phyloP scores from a whole-genome alignment of 768 basidiomycete genomes.

The Aureoboletus auriporus region DNA sequence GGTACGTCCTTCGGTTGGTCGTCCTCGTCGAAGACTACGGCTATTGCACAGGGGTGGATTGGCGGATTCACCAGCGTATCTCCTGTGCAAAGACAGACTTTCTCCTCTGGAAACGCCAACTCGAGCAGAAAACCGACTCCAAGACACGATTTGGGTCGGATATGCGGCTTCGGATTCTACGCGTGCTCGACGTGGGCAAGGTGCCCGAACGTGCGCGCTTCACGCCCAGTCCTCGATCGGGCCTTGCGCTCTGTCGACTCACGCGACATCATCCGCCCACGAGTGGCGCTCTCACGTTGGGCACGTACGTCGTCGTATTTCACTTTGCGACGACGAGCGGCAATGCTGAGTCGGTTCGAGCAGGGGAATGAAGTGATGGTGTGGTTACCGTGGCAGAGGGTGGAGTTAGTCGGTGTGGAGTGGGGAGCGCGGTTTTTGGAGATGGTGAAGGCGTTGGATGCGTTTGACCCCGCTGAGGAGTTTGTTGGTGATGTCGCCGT shows the following conservation, averaged over 20 bases:
- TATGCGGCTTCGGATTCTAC: slow-evolving; percentile 41
- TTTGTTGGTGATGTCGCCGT: slow-evolving; percentile 27
- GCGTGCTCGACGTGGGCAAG: slow-evolving; percentile 36
- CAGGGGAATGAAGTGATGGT: slow-evolving; percentile 37
- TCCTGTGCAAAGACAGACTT: slow-evolving; percentile 43
- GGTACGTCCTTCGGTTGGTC: slow-evolving; percentile 33
- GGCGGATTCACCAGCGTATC: slow-evolving; percentile 45
- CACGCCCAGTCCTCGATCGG: slow-evolving; percentile 27
- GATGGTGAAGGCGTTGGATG: slow-evolving; percentile 21
- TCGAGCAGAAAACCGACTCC: slow-evolving; percentile 33
- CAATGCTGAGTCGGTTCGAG: slow-evolving; percentile 35
- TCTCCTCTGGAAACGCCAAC: slow-evolving; percentile 51
- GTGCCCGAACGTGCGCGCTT: slow-evolving; percentile 26
- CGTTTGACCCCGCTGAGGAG: slow-evolving; percentile 28
- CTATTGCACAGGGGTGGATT: slow-evolving; percentile 45
- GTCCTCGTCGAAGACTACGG: too few species aligned
- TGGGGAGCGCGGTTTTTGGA: slow-evolving; percentile 11
- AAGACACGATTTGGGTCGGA: slow-evolving; percentile 33
- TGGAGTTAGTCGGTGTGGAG: slow-evolving; percentile 22
- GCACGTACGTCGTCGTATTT: slow-evolving; percentile 35
- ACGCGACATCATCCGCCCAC: slow-evolving; percentile 14
- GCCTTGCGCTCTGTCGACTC: slow-evolving; percentile 42
- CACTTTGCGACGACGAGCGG: slow-evolving; percentile 34
- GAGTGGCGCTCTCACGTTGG: slow-evolving; percentile 16
- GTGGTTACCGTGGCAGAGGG: slow-evolving; percentile 43